Conservation (phyloP, 179 eudicot genomes). For the Vitellaria paradoxa region DNA sequence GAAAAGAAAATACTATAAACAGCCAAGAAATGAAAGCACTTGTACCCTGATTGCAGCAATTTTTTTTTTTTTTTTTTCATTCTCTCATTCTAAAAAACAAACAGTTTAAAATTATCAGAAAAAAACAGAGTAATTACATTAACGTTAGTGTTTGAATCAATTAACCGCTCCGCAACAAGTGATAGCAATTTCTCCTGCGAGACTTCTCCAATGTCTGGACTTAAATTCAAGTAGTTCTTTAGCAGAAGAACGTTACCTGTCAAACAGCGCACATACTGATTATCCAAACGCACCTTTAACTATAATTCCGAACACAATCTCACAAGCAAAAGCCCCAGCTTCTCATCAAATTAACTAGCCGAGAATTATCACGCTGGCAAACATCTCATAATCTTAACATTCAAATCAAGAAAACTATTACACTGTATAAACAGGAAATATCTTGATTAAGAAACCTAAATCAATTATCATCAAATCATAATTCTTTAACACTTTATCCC, state of each 20-base stretch:
- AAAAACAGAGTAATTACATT: slow-evolving; percentile 44
- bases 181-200: slow-evolving; percentile 90
- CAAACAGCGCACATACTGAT: slow-evolving; percentile 15
- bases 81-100: background rate
- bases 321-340: background rate
- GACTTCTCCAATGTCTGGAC: slow-evolving; percentile 64
- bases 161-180: slow-evolving; percentile 82
- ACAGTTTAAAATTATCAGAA: background rate
- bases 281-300: slow-evolving; percentile 14
- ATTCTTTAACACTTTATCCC: background rate
- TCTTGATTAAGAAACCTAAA: background rate
- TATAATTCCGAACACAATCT: background rate
- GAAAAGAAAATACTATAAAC: background rate
- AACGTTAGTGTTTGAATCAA: slow-evolving; percentile 79
- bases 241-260: slow-evolving; percentile 83
- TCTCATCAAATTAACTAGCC: background rate
- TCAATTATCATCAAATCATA: background rate
- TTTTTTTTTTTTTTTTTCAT: background rate
- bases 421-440: background rate
- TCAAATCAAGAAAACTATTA: slow-evolving; percentile 1
- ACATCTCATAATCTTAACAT: background rate
- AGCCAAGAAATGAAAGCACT: slow-evolving; percentile 5
- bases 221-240: slow-evolving; percentile 73
- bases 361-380: background rate
- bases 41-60: background rate